phyloP scores from a whole-genome alignment of 2,329 filamentous ascomycete species.

The Penicillium sp. region DNA sequence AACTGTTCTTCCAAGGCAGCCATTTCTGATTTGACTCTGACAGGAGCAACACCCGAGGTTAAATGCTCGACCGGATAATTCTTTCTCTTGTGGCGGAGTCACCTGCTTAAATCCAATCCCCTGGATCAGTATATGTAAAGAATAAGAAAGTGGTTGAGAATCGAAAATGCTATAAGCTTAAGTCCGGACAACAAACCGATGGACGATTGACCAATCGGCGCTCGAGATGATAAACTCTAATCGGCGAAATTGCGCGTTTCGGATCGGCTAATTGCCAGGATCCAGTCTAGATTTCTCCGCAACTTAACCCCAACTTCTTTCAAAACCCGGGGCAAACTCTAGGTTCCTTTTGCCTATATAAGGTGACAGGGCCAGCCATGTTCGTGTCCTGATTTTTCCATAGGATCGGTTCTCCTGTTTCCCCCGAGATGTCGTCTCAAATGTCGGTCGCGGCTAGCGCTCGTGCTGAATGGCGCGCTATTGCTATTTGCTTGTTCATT shows the following conservation, averaged over 20 bases:
- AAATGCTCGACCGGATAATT: neutral
- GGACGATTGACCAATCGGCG: neutral
- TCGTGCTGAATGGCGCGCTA: neutral
- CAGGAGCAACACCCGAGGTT: neutral
- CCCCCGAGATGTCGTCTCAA: neutral
- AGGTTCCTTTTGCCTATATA: neutral
- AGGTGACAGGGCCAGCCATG: neutral
- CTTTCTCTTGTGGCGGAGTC: neutral
- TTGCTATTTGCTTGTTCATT: neutral
- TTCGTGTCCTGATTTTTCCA: neutral
- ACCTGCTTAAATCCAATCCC: neutral
- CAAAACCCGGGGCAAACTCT: neutral
- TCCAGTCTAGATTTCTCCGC: neutral
- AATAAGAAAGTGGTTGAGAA: neutral
- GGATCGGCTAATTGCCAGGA: neutral
- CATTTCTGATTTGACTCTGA: neutral
- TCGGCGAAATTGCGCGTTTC: neutral
- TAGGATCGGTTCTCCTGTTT: neutral
- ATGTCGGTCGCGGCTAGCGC: neutral
- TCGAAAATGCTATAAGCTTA: neutral
- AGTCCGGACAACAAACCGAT: neutral
- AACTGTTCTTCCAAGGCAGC: neutral
- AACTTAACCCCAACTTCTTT: neutral
- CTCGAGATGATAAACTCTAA: neutral
- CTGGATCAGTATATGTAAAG: neutral